Percentiles rank a stretch among this genome's conserved stretches.
phyloP scores from a whole-genome alignment of 306 rosid genomes.

The Benincasa hispida region DNA sequence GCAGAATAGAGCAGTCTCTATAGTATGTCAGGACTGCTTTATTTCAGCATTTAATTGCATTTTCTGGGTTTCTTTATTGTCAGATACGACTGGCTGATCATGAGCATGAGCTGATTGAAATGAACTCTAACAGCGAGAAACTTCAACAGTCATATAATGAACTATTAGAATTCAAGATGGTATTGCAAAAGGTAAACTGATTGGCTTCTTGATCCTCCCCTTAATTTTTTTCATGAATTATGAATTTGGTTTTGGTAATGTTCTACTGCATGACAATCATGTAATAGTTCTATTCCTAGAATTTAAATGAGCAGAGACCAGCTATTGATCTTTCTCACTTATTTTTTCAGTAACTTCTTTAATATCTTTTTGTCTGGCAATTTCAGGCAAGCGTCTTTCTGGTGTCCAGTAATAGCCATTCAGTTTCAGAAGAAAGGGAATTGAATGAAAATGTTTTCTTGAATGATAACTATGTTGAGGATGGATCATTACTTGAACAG shows the following conservation, averaged over 20 bases:
- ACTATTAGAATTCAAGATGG: conserved; percentile 94
- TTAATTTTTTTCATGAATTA: background rate
- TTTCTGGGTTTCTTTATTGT: conserved; percentile 10
- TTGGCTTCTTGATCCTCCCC: background rate
- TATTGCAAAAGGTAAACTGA: conserved; percentile 66
- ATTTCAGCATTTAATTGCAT: conserved; percentile 14
- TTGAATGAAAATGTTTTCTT: conserved; percentile 63
- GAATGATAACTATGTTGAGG: conserved; percentile 47
- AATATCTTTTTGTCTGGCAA: conserved; percentile 11
- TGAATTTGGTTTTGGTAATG: background rate
- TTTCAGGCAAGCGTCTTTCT: conserved; percentile 82
- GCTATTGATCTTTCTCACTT: background rate
- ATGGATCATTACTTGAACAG: conserved; percentile 74
- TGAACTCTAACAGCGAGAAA: conserved; percentile 82
- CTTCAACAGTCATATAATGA: conserved; percentile 87
- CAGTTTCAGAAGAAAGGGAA: conserved; percentile 60
- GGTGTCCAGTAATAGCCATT: conserved; percentile 50
- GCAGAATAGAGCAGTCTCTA: background rate
- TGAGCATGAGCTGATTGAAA: conserved; percentile 86
- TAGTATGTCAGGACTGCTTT: background rate
- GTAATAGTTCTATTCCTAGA: background rate
- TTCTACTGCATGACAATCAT: background rate
- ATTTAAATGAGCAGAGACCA: background rate
- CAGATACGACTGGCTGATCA: conserved; percentile 92
- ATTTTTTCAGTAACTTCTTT: background rate